Conservation (phyloP, 2,329 filamentous ascomycete species). For the Botrytis fabae region DNA sequence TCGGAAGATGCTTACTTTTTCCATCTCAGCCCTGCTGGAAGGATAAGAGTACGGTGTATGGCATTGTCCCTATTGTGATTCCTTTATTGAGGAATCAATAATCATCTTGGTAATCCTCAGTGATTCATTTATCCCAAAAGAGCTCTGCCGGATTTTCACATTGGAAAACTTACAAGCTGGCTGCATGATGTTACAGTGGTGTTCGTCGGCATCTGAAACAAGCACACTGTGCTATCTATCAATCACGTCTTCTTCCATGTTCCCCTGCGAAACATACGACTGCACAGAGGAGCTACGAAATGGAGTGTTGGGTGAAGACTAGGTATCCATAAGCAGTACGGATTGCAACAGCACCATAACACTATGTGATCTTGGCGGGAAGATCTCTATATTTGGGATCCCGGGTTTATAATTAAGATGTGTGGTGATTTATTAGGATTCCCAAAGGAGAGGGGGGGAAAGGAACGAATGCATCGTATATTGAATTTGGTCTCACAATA, state of each 20-base stretch:
- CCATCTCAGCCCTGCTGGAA: neutral
- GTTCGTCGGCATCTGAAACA: conserved; percentile 21
- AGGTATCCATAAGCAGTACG: neutral
- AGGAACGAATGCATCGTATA: neutral
- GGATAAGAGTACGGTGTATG: neutral
- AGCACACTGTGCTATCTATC: neutral
- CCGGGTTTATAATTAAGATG: neutral
- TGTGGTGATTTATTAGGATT: neutral
- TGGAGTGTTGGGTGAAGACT: neutral
- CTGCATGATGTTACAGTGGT: conserved; percentile 3
- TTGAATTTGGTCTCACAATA: neutral
- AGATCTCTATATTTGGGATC: neutral
- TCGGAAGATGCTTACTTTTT: neutral
- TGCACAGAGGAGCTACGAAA: neutral
- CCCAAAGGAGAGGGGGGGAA: neutral
- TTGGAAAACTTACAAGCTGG: neutral
- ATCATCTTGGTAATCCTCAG: neutral
- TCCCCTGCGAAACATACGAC: neutral
- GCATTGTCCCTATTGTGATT: neutral
- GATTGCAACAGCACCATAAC: neutral
- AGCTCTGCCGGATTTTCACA: neutral
- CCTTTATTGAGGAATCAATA: neutral
- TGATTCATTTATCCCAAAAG: conserved; percentile 1
- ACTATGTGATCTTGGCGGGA: conserved; percentile 4
- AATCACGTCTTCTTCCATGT: conserved; percentile 19